Evolutionary conservation across 352 stramenopile genomes (phyloP).

Genomic region (Globisporangium nodosum): DNA sequence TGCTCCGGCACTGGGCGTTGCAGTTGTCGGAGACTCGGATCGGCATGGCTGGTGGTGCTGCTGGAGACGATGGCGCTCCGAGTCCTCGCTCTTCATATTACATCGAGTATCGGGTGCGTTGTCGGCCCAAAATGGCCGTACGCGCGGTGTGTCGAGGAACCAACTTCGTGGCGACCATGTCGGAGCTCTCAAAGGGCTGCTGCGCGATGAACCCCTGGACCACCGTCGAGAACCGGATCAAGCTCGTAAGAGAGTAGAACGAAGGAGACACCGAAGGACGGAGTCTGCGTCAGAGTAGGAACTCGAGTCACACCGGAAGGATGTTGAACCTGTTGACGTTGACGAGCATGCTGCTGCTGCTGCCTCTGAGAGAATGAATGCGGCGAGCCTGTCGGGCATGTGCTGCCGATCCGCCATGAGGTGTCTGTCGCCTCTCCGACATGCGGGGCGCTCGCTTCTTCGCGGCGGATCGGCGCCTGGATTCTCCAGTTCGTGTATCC

Average conservation of each 20-base stretch:
- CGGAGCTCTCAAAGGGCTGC: no score
- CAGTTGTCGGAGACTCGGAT: neutral
- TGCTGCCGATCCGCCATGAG: neutral
- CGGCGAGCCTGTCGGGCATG: neutral
- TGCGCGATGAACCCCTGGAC: no score
- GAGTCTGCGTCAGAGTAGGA: neutral
- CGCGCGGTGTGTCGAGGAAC: no score
- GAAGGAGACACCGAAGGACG: neutral
- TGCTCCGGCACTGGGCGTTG: neutral
- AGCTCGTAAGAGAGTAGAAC: no score
- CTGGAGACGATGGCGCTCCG: neutral
- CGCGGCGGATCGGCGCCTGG: neutral
- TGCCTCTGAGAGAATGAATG: neutral
- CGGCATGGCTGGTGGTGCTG: neutral
- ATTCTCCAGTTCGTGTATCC: neutral
- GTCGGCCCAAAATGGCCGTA: no score
- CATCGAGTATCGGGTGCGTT: no score
- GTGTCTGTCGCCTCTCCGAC: no score
- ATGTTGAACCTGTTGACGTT: neutral
- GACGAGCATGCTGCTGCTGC: neutral
- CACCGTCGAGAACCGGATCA: no score
- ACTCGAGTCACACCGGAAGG: neutral
- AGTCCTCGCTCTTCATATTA: neutral
- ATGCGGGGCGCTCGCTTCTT: no score
- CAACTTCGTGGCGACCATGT: no score